Base-by-base conservation (phyloP, 768 basidiomycete genomes). In the Rhodotorula sphaerocarpa region DNA sequence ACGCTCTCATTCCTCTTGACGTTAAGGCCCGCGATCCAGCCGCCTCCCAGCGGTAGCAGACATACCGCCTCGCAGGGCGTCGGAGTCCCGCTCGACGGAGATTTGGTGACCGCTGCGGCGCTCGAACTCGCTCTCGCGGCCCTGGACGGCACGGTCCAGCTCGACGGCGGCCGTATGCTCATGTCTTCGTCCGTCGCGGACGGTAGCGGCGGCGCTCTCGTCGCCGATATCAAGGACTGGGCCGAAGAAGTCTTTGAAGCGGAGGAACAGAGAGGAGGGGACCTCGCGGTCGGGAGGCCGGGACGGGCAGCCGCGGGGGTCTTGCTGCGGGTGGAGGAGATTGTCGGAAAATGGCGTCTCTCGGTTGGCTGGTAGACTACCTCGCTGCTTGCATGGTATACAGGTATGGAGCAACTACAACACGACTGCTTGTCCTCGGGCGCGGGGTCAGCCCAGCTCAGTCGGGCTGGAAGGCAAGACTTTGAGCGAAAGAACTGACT, bases 1-100 rank as follows among this genome's bases (percentile, higher is more conserved):
- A 79, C 85, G 7, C 75, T 97, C 55, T 89, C 93, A 71, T 79
- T 97, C 27, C 89, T 89, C 2, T 76, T 91, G 28, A 84, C 86
- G 0, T 69, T 93, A 34, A 89, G 90, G 15, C 55, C 48, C 9
- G 16, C 36, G 30, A 23, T 41, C 27, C n/a, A 25, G 36, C 34
- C 50, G 28, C 30, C 53, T 39, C 36, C 10, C 10, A 10, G 36
- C 36, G 10, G 36, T 16, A 9, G 36, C 36, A 39, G 36, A 10
- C 36, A 16, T 39, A 10, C 36, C 10, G 36, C 10, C 36, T 16
- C 36, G 36, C 36, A 39, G 10, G n/a, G n/a, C n/a, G n/a, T n/a
- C n/a, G n/a, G n/a, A n/a, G 7, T 30, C 21, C 28, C 5, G 7
- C 45, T 52, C 7, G 54, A 65, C 45, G 27, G 88, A 64, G 87